Percentiles rank a stretch among this genome's conserved stretches.
phyloP scores from a whole-genome alignment of 2,329 filamentous ascomycete genomes.

The Monilinia vaccinii-corymbosi region DNA sequence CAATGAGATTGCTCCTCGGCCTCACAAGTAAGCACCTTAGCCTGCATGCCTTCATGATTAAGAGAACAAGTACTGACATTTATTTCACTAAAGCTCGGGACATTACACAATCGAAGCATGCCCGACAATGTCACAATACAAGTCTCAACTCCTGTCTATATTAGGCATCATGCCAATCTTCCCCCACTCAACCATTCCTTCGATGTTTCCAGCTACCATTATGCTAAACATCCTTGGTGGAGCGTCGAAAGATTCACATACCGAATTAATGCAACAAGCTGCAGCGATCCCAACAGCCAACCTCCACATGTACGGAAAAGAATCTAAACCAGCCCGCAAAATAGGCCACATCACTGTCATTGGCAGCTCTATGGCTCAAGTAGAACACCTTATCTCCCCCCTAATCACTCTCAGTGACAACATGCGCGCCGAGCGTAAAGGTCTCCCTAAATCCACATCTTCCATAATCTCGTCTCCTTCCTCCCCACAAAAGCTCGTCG shows the following conservation, averaged over 20 bases:
- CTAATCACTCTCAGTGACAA: slow-evolving; percentile 57
- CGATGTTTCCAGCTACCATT: slow-evolving; percentile 40
- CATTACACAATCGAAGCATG: slow-evolving; percentile 94
- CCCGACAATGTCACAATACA: slow-evolving; percentile 78
- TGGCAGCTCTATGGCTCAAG: slow-evolving; percentile 53
- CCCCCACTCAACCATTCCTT: slow-evolving; percentile 30
- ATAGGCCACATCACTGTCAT: slow-evolving; percentile 91
- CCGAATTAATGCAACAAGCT: slow-evolving; percentile 43
- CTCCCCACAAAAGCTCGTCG: slow-evolving; percentile 46
- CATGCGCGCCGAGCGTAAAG: slow-evolving; percentile 45
- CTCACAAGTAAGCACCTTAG: slow-evolving; percentile 15
- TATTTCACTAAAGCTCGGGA: slow-evolving; percentile 59
- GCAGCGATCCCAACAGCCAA: slow-evolving; percentile 48
- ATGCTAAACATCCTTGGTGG: slow-evolving; percentile 79
- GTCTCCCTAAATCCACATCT: slow-evolving; percentile 32
- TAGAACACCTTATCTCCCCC: slow-evolving; percentile 58
- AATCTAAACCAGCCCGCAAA: slow-evolving; percentile 78
- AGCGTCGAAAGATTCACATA: slow-evolving; percentile 53
- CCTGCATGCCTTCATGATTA: too few species aligned
- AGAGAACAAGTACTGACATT: slow-evolving; percentile 40
- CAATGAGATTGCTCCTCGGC: slow-evolving; percentile 40
- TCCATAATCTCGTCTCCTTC: slow-evolving; percentile 25
- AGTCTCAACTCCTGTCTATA: slow-evolving; percentile 72
- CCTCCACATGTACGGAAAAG: slow-evolving; percentile 89
- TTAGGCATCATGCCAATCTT: slow-evolving; percentile 42